Conservation (phyloP, 768 basidiomycete species). For the Suillus discolor region DNA sequence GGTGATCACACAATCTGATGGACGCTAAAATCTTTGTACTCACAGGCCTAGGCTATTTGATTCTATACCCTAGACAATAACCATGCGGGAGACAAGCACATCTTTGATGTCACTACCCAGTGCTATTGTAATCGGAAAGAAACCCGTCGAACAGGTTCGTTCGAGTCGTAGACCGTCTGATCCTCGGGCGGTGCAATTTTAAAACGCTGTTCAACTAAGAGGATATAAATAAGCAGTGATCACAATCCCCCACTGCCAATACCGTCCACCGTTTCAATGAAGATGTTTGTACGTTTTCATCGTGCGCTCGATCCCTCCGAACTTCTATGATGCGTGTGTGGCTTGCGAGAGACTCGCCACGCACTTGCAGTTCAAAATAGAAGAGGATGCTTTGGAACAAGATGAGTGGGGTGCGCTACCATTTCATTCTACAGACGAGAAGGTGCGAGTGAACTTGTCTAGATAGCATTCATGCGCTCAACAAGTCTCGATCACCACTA, state of each 20-base stretch:
- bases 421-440: constrained; percentile 1
- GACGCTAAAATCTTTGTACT: background rate
- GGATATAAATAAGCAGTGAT: background rate
- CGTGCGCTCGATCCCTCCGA: background rate
- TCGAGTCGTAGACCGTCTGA: background rate
- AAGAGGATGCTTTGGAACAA: background rate
- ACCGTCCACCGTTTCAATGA: background rate
- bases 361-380: background rate
- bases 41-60: background rate
- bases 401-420: background rate
- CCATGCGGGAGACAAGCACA: background rate
- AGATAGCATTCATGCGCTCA: background rate
- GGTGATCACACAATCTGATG: background rate
- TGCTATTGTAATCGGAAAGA: background rate
- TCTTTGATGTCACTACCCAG: background rate
- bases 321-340: background rate
- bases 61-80: background rate
- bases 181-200: background rate
- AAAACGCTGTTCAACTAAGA: background rate
- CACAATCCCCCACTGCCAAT: background rate
- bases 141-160: background rate
- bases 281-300: background rate
- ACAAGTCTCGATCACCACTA: background rate
- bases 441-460: background rate
- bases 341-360: background rate